Percentiles rank a stretch among this genome's conserved stretches.
These are phyloP conservation scores for Lantana camara DNA, from an alignment of 257 asterid genomes.

Conservation along the genomic window DNA sequence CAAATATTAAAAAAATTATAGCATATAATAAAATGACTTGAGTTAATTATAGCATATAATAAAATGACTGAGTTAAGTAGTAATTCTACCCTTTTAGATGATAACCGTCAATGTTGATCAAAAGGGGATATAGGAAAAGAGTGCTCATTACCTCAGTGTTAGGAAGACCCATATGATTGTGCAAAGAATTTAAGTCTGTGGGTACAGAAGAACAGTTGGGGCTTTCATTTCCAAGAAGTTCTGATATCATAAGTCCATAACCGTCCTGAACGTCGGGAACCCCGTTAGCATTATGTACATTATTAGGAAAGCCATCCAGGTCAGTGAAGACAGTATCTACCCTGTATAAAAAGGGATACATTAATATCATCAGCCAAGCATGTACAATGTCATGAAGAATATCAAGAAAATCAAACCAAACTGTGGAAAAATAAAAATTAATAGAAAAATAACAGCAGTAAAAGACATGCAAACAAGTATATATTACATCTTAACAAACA, in stretches of 20 bases:
- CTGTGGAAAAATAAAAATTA: too few species aligned
- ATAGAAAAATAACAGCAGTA: too few species aligned
- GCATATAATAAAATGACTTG: too few species aligned
- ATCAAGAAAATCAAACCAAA: too few species aligned
- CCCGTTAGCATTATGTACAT: constrained; percentile 54
- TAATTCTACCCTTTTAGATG: too few species aligned
- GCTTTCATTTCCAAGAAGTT: constrained; percentile 69
- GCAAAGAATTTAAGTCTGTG: constrained; percentile 61
- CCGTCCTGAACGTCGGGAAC: constrained; percentile 72
- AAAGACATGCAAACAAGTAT: constrained; percentile 24
- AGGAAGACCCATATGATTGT: constrained; percentile 73
- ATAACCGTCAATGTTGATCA: too few species aligned
- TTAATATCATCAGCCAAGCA: too few species aligned
- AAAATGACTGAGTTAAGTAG: too few species aligned
- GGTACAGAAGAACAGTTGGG: constrained; percentile 74
- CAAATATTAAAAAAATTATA: too few species aligned
- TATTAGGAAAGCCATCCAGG: constrained; percentile 65
- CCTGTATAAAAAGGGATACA: too few species aligned
- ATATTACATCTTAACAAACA: neutral
- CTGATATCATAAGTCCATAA: constrained; percentile 88
- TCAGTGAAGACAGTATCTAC: constrained; percentile 61
- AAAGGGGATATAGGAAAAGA: too few species aligned
- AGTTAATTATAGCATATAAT: too few species aligned
- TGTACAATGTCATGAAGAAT: neutral
- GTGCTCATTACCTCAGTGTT: constrained; percentile 78